Base-by-base conservation (phyloP, 345 rosid genomes). In the Eucalyptus brandiana region DNA sequence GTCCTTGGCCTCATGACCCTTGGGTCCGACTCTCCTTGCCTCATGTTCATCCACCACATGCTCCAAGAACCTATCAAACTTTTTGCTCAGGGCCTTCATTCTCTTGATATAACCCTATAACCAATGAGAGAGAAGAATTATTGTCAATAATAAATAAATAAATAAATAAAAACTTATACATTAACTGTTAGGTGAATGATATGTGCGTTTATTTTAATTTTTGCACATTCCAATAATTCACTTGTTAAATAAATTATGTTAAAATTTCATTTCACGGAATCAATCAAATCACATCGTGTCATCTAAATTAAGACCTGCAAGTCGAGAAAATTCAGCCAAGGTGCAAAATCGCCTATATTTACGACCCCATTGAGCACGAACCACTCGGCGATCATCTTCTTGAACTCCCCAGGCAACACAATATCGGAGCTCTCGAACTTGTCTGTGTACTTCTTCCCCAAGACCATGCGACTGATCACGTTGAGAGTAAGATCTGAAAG, bases 351-450 rank as follows among this genome's bases (percentile, higher is more conserved):
- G 16, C 92, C 89, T 12, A 89, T 85, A 32, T 91, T 80, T 2
- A 87, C 17, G 21, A 76, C 92, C 42, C 92, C 91, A 30, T 32
- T 26, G 62, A 87, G 87, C 40, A 62, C 1, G 85, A 94, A 94
- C 88, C 92, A 80, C 89, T 95, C 96, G 15, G 94, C 94, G 2
- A 95, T 50, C 95, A 95, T 94, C 83, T 92, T 92, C 91, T 93
- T 92, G 65, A 93, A 94, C 92, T 95, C 95, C 86, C 90, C 85
- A 1, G 95, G 93, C 4, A 91, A 89, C 83, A 95, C 93, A 6
- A 92, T 88, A 30, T 50, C 30, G 45, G 69, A 19, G 12, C 86
- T 60, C 4, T 49, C 87, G 8, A 85, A 81, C 6, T 80, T 40
- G 5, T 90, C 91, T 3, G 93, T 91, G 91, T 93, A 95, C 24